Evolutionary conservation across 306 rosid genomes (phyloP).

Genomic region (Macrotyloma uniflorum): DNA sequence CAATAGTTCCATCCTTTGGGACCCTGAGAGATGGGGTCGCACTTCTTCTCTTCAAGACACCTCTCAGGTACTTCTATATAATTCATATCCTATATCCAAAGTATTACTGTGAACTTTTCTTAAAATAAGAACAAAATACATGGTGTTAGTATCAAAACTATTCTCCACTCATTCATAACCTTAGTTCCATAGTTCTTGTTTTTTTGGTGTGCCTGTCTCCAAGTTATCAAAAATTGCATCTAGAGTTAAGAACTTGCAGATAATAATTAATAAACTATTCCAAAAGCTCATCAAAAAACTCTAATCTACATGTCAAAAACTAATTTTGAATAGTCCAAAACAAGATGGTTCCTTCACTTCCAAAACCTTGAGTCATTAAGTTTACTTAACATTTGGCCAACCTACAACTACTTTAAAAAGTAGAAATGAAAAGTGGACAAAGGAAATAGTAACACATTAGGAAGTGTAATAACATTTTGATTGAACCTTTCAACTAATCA

Average conservation of each 20-base stretch:
- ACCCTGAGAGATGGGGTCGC: constrained; percentile 95
- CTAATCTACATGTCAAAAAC: not conserved
- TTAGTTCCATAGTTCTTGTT: not conserved
- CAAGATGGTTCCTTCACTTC: not conserved
- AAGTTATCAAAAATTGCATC: not conserved
- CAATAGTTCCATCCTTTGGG: constrained; percentile 88
- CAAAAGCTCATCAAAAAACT: not conserved
- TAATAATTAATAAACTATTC: not conserved
- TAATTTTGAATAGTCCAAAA: not conserved
- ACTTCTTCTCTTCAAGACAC: constrained; percentile 70
- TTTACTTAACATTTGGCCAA: constrained; percentile 53
- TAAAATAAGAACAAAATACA: no score
- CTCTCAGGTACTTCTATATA: constrained; percentile 59
- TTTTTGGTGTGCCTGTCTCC: not conserved
- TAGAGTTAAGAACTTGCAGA: not conserved
- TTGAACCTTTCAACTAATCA: constrained; percentile 34
- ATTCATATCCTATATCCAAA: not conserved
- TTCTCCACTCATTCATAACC: no score
- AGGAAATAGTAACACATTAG: constrained; percentile 17
- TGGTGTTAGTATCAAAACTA: no score
- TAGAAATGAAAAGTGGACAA: not conserved
- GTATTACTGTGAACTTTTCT: no score
- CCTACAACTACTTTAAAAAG: constrained; percentile 41
- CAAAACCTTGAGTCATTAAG: not conserved
- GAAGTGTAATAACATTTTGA: constrained; percentile 32